phyloP scores from a whole-genome alignment of 306 rosid genomes.

The Purshia tridentata region DNA sequence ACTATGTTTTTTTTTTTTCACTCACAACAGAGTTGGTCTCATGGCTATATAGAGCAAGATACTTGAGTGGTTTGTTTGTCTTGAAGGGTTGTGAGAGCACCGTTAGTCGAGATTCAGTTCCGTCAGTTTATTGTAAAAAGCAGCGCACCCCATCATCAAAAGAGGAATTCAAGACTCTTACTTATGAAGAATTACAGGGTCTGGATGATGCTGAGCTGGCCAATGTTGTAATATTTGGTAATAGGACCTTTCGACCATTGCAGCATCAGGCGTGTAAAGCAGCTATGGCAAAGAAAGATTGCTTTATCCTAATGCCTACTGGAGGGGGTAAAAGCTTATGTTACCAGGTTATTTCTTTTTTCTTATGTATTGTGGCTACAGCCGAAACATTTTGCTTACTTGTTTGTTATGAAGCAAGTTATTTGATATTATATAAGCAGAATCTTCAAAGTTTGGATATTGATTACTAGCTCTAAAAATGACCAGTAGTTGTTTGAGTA shows the following conservation, averaged over 20 bases:
- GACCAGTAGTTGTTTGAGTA: not conserved
- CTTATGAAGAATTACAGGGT: constrained; percentile 60
- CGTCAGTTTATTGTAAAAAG: constrained; percentile 43
- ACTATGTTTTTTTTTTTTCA: constrained; percentile 17
- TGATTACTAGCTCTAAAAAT: not conserved
- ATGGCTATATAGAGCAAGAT: not conserved
- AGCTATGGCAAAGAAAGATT: constrained; percentile 71
- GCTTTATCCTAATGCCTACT: constrained; percentile 95
- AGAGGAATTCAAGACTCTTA: constrained; percentile 44
- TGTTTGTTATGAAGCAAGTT: constrained; percentile 3
- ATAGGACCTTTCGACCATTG: constrained; percentile 74
- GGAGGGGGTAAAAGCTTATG: constrained; percentile 99
- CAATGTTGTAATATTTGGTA: constrained; percentile 85
- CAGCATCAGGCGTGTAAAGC: constrained; percentile 87
- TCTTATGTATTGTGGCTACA: not conserved
- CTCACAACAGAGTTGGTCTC: constrained; percentile 2
- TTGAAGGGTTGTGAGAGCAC: constrained; percentile 65
- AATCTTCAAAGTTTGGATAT: not conserved
- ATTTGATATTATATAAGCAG: not conserved
- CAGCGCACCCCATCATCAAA: constrained; percentile 31
- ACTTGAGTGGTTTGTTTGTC: constrained; percentile 33
- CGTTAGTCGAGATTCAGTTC: constrained; percentile 47
- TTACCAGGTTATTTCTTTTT: constrained; percentile 74
- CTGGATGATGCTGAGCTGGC: constrained; percentile 90
- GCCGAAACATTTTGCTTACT: constrained; percentile 1